Evolutionary conservation across 1,284 basidiomycete genomes (phyloP).

Genomic region (Leccinum fallax): DNA sequence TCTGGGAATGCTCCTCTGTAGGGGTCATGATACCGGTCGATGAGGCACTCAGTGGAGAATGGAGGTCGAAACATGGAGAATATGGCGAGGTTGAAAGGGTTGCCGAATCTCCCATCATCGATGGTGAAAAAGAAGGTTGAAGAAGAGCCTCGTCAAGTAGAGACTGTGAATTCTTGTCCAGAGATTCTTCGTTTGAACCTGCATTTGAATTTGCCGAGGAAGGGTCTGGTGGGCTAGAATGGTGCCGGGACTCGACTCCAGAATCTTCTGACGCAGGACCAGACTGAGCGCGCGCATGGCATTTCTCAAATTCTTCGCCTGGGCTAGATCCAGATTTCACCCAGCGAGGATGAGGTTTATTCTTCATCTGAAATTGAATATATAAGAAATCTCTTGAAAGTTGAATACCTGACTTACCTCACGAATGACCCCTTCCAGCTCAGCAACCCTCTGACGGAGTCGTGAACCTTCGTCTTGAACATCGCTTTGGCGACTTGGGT

Average conservation of each 20-base stretch:
- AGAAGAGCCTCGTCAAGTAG: conserved; percentile 11
- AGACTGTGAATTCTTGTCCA: conserved; percentile 2
- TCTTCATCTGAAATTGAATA: conserved; percentile 50
- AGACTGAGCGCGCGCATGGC: conserved; percentile 26
- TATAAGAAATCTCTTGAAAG: conserved; percentile 6
- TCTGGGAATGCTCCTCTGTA: conserved; percentile 40
- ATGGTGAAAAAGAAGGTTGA: conserved; percentile 17
- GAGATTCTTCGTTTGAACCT: conserved; percentile 8
- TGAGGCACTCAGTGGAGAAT: conserved; percentile 42
- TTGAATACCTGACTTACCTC: conserved; percentile 48
- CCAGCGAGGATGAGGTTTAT: conserved; percentile 74
- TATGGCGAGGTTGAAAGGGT: conserved; percentile 11
- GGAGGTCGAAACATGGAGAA: conserved; percentile 22
- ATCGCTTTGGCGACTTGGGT: conserved; percentile 58
- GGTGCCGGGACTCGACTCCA: conserved; percentile 3
- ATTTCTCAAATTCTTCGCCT: conserved; percentile 30
- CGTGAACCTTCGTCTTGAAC: conserved; percentile 65
- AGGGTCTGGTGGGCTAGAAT: conserved; percentile 2
- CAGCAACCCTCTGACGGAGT: conserved; percentile 74
- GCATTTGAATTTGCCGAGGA: conserved; percentile 3
- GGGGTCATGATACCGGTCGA: conserved; percentile 47
- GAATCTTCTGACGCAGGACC: conserved; percentile 17
- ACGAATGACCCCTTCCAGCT: conserved; percentile 81
- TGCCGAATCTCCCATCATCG: conserved; percentile 9
- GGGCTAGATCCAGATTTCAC: conserved; percentile 39